Conservation (phyloP, 2,329 filamentous ascomycete genomes). For the Dothidotthia symphoricarpi region DNA sequence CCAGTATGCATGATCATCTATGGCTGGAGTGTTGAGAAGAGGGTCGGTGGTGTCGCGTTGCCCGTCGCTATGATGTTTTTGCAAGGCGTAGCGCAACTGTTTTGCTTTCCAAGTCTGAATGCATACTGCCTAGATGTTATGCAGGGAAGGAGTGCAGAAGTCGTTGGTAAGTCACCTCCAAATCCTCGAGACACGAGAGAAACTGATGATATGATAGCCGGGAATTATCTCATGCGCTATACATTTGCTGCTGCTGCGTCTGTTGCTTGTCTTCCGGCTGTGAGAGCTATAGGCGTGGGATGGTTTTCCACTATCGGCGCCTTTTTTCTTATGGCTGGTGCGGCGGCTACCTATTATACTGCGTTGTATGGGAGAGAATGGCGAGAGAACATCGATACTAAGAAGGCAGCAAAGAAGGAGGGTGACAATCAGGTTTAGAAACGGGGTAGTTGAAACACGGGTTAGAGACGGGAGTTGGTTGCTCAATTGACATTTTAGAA, state of each 20-base stretch:
- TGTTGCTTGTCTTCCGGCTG: slow-evolving; percentile 69
- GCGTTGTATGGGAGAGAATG: slow-evolving; percentile 53
- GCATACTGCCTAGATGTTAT: slow-evolving; percentile 83
- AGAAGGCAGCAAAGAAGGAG: slow-evolving; percentile 43
- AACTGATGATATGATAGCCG: slow-evolving; percentile 48
- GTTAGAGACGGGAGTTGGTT: no score
- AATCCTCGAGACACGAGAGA: background rate
- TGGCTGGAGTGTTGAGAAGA: slow-evolving; percentile 61
- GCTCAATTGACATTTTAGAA: no score
- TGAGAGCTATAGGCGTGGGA: slow-evolving; percentile 73
- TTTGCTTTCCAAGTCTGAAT: slow-evolving; percentile 73
- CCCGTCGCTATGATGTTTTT: slow-evolving; percentile 73
- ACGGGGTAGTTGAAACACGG: no score
- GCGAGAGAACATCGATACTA: slow-evolving; percentile 55
- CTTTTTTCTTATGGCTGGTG: slow-evolving; percentile 52
- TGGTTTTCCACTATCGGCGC: slow-evolving; percentile 75
- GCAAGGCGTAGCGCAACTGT: slow-evolving; percentile 71
- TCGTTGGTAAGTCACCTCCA: slow-evolving; percentile 51
- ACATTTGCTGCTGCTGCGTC: slow-evolving; percentile 69
- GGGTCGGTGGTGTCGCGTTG: slow-evolving; percentile 56
- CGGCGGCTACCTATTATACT: slow-evolving; percentile 50
- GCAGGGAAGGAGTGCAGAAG: slow-evolving; percentile 67
- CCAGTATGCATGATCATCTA: slow-evolving; percentile 67
- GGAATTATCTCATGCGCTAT: slow-evolving; percentile 78
- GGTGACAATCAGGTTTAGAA: slow-evolving; percentile 21